Percentiles rank a stretch among this genome's conserved stretches.
Evolutionary conservation across 2,329 filamentous ascomycete genomes (phyloP).

Genomic region (Alternaria triticimaculans): DNA sequence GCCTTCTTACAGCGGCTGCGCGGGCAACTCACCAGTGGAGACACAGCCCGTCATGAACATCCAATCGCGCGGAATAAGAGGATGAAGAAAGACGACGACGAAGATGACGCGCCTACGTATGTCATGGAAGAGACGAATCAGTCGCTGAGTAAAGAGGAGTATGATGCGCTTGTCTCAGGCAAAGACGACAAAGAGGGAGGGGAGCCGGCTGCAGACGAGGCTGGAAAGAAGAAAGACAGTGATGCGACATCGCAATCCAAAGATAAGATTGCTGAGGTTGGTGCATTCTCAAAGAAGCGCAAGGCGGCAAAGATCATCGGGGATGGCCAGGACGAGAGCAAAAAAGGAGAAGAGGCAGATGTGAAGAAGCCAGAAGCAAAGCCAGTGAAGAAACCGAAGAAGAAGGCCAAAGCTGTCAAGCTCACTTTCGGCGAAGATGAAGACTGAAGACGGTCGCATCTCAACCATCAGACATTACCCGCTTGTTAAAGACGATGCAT

Average conservation of each 20-base stretch:
- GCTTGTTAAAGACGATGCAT: not conserved
- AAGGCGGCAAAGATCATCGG: conserved; percentile 47
- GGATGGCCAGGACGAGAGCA: conserved; percentile 34
- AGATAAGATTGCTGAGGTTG: conserved; percentile 44
- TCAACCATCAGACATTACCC: not conserved
- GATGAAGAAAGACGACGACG: conserved; percentile 67
- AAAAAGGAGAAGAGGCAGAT: conserved; percentile 15
- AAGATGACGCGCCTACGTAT: conserved; percentile 77
- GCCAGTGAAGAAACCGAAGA: conserved; percentile 41
- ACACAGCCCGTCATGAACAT: conserved; percentile 54
- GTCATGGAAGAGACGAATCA: conserved; percentile 76
- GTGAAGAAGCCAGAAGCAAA: conserved; percentile 21
- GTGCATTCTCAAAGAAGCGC: conserved; percentile 44
- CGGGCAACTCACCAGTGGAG: conserved; percentile 61
- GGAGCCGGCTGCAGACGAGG: conserved; percentile 8
- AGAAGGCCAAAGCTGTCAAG: conserved; percentile 47
- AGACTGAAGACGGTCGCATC: conserved; percentile 18
- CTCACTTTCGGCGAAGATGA: conserved; percentile 47
- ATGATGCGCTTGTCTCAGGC: conserved; percentile 52
- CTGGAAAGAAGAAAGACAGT: conserved; percentile 6
- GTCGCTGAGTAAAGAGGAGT: conserved; percentile 61
- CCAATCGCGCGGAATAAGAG: conserved; percentile 53
- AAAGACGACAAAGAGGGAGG: conserved; percentile 29
- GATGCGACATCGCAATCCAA: conserved; percentile 23
- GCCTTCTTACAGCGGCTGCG: conserved; percentile 56